Percentiles rank a stretch among this genome's conserved stretches.
Evolutionary conservation across 75 land plant species (phyloP).

Genomic region (Azolla pinnata): DNA sequence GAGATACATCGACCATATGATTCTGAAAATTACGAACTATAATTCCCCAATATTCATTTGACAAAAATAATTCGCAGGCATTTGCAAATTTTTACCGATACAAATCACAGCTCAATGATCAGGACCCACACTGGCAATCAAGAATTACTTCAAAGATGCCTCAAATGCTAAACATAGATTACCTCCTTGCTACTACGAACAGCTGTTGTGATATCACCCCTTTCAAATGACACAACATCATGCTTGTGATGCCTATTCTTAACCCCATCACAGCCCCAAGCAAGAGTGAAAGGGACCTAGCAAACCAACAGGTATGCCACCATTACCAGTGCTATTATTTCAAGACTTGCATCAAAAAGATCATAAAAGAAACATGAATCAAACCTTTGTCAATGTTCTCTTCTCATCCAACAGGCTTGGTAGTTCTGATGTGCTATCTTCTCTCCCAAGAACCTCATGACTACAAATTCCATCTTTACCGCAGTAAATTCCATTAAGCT

Average conservation of each 20-base stretch:
- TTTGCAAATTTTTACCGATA: no score
- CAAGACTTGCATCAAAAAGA: background rate
- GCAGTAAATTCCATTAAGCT: constrained; percentile 35
- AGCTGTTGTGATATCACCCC: constrained; percentile 77
- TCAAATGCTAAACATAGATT: background rate
- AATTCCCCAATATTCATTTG: background rate
- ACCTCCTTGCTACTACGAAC: constrained; percentile 91
- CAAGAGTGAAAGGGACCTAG: constrained; percentile 78
- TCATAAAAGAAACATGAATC: background rate
- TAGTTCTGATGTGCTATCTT: background rate
- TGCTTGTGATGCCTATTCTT: constrained; percentile 69
- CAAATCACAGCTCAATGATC: background rate
- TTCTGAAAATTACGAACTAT: no score
- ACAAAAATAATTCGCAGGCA: background rate
- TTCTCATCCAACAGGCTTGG: background rate
- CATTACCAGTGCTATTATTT: no score
- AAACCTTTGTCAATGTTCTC: constrained; percentile 9
- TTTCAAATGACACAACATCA: constrained; percentile 87
- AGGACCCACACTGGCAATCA: no score
- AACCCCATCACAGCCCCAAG: constrained; percentile 63
- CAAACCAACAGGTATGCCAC: no score
- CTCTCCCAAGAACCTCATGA: constrained; percentile 51
- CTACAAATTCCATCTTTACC: constrained; percentile 56
- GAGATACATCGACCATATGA: background rate
- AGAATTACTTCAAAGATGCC: no score